A percentile compares a stretch with the other conserved stretches of the same genome.
phyloP scores from a whole-genome alignment of 192 early-diverging fungal species.

The Umbelopsis vinacea region DNA sequence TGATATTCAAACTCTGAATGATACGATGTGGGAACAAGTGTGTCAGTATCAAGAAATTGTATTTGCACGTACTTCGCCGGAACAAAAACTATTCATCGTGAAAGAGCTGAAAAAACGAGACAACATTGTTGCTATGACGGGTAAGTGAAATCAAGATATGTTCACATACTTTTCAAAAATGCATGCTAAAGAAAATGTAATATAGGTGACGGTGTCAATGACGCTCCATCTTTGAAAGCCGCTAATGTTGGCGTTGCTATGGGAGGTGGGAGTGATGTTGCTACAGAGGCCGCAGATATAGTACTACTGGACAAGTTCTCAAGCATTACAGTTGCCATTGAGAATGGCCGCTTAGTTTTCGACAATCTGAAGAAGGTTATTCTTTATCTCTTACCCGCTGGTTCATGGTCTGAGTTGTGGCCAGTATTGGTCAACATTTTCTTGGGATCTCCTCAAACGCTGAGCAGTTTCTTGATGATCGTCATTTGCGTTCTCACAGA shows the following conservation, averaged over 20 bases:
- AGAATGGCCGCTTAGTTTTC: slow-evolving; percentile 82
- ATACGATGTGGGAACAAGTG: slow-evolving; percentile 72
- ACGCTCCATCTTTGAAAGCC: slow-evolving; percentile 89
- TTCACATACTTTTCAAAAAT: neutral
- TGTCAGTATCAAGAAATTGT: slow-evolving; percentile 74
- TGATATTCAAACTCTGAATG: slow-evolving; percentile 63
- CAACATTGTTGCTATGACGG: slow-evolving; percentile 79
- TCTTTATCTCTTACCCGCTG: slow-evolving; percentile 80
- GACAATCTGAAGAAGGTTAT: slow-evolving; percentile 90
- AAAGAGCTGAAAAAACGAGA: slow-evolving; percentile 69
- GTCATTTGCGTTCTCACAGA: slow-evolving; percentile 71
- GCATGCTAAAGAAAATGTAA: slow-evolving; percentile 2
- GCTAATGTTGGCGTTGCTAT: slow-evolving; percentile 91
- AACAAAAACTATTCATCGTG: slow-evolving; percentile 82
- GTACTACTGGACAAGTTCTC: slow-evolving; percentile 70
- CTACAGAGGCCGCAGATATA: slow-evolving; percentile 72
- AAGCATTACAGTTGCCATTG: slow-evolving; percentile 73
- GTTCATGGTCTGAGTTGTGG: slow-evolving; percentile 75
- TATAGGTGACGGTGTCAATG: slow-evolving; percentile 93
- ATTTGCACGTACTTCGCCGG: slow-evolving; percentile 89
- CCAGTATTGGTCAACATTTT: slow-evolving; percentile 80
- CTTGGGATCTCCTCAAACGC: slow-evolving; percentile 77
- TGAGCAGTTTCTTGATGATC: slow-evolving; percentile 84
- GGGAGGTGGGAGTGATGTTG: slow-evolving; percentile 81
- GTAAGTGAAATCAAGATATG: slow-evolving; percentile 56